A percentile compares a stretch with the other conserved stretches of the same genome.
These are phyloP conservation scores for Colletotrichum tropicicola DNA, from an alignment of 2,329 filamentous ascomycete genomes.

Conservation along the genomic window DNA sequence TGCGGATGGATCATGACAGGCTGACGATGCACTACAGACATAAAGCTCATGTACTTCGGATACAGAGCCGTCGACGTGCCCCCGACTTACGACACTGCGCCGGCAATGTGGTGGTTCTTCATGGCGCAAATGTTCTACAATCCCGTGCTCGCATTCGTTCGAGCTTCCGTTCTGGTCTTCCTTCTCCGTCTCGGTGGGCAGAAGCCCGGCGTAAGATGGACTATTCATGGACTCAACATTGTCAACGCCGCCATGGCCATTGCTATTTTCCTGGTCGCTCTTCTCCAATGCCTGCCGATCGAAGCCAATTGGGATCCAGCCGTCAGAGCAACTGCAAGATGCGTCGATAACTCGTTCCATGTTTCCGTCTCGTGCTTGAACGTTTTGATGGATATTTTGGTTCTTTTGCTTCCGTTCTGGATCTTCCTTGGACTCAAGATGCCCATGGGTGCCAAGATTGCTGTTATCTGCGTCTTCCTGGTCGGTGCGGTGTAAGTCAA, in stretches of 20 bases:
- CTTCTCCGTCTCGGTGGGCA: conserved; percentile 50
- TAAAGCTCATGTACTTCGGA: conserved; percentile 43
- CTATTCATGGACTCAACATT: conserved; percentile 40
- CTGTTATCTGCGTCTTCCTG: conserved; percentile 49
- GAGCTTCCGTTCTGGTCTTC: conserved; percentile 55
- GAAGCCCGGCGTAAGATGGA: conserved; percentile 42
- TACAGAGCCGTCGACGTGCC: conserved; percentile 30
- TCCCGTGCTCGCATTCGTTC: conserved; percentile 54
- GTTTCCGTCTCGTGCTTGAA: conserved; percentile 33
- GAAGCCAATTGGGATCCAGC: conserved; percentile 37
- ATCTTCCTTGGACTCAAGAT: conserved; percentile 52
- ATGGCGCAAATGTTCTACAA: conserved; percentile 53
- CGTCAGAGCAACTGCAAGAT: conserved; percentile 29
- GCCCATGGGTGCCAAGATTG: conserved; percentile 45
- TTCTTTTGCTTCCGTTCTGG: conserved; percentile 47
- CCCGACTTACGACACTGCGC: conserved; percentile 26
- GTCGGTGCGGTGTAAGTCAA: conserved; percentile 46
- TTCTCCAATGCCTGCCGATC: conserved; percentile 47
- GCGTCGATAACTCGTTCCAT: conserved; percentile 19
- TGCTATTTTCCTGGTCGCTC: conserved; percentile 41
- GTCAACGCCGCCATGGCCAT: conserved; percentile 41
- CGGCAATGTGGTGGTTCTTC: conserved; percentile 39
- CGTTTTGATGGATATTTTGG: conserved; percentile 45
- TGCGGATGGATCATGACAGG: no score
- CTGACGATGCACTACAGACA: conserved; percentile 21